Evolutionary conservation across 805 yeast genomes (phyloP), one percentile per base, ranked within the genome.

Genomic region (Candida methanosorbosa): DNA sequence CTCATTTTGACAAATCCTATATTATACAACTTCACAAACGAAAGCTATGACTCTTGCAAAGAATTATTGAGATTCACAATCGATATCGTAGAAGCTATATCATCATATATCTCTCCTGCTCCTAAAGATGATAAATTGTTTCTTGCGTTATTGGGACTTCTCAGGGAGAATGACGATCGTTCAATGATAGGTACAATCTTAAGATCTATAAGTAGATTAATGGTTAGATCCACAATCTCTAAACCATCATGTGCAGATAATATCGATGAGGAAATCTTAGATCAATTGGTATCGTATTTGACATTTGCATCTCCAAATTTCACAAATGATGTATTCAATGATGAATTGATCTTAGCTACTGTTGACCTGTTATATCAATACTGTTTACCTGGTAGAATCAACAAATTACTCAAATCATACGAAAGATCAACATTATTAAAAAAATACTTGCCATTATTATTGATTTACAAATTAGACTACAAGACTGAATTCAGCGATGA

Each of bases 301-400:
- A 61, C 81, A 17, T 57, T 87, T 15, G 66, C 69, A 18, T 44
- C 60, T 9, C 46, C 45, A 7, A 49, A 48, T 37, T 43, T 42
- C 3, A 48, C 44, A 13, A 50, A 49, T 28, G 57, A 57, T 29
- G 25, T 28, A 4, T 34, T 30, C 16, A 78, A 75, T 43, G 92
- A 85, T 50, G 95, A 86, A 46, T 64, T 90, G 36, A 60, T 76
- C 15, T 62, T 78, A 20, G 80, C 94, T 0, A 73, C 83, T 1
- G 65, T 92, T 42, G 95, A 83, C 53, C 81, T 92, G 52, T 54
- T 92, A 22, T 84, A 84, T 49, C 94, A 85, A 57, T 88, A 75
- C 49, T 64, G 81, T 42, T 64, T 77, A 25, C 81, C 90, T 7
- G 78, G 81, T 6, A 72, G 85, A 55, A 66, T 80, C 13, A 61